Evolutionary conservation across 2,329 filamentous ascomycete genomes (phyloP), one percentile per base, ranked within the genome.

Genomic region (Talaromyces sp.): DNA sequence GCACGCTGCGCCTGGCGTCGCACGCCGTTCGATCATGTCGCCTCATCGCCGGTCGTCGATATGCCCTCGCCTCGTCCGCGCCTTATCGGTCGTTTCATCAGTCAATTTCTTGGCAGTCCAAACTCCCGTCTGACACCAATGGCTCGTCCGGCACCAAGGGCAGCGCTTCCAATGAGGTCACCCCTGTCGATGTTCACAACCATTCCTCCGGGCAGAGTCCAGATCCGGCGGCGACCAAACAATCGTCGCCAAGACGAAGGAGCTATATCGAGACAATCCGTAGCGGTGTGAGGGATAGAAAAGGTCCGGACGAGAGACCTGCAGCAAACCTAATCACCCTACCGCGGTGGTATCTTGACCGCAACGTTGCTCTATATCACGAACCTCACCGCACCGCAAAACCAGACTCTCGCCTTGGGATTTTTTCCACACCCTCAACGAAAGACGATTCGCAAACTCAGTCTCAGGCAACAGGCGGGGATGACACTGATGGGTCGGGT

Each of bases 191-290:
- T 32, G 53, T 53, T n/a, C 54, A 55, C 33, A 47, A 53, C 4
- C 33, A 66, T 15, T 57, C 62, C n/a, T 53, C 65, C 15, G 44
- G 28, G 22, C 52, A 49, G 32, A 13, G 19, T n/a, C n/a, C 28
- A 27, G 55, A 59, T 17, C 30, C 59, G 2, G 22, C 27, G 1
- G n/a, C n/a, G 28, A 8, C 15, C 15, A 57, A 67, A 17, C 68
- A 64, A 39, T 32, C 67, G 1, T 65, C 55, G 42, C 69, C 67
- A 36, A 69, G 69, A 17, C 68, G 69, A 10, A 60, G 68, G 15
- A 68, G 68, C 27, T 78, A 78, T 65, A 75, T 76, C 1, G 77
- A 75, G 49, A 75, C 71, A 7, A 60, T 75, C 44, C 75, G 76
- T 33, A 70, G 76, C 56, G 72, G 73, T 13, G 71, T 75, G 69